Evolutionary conservation across 441 rosid genomes (phyloP).

Genomic region (Bocquillonia castaneifolia): DNA sequence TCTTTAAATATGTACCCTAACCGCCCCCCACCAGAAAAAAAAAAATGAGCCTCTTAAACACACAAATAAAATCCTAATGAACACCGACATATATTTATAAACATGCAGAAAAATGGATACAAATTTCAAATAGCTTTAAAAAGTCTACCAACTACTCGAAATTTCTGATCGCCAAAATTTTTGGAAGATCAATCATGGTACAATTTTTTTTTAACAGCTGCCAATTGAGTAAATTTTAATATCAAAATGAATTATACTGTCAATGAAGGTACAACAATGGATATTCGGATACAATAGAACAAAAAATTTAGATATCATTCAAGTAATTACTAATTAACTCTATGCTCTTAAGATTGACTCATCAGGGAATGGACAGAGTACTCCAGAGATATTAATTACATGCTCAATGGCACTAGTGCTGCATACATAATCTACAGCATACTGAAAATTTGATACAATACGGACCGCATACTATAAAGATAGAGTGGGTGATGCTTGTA

Average conservation of each 20-base stretch:
- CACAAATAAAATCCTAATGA: not conserved
- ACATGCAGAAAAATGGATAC: not conserved
- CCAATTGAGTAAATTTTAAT: not conserved
- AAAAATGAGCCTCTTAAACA: too few species aligned
- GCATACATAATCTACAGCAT: conserved; percentile 22
- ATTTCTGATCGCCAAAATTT: not conserved
- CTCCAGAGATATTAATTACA: conserved; percentile 13
- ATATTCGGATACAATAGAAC: not conserved
- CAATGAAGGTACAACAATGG: not conserved
- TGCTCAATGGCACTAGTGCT: conserved; percentile 20
- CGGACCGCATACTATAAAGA: conserved; percentile 7
- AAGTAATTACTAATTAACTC: not conserved
- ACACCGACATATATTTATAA: not conserved
- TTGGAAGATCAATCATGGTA: not conserved
- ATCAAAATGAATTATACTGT: not conserved
- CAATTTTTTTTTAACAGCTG: not conserved
- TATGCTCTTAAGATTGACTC: not conserved
- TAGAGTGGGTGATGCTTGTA: conserved; percentile 11
- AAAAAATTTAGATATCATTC: conserved; percentile 4
- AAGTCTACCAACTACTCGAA: not conserved
- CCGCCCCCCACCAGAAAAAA: not conserved
- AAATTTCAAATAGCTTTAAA: not conserved
- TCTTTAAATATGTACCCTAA: conserved; percentile 7
- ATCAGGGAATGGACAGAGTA: conserved; percentile 2
- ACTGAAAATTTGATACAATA: conserved; percentile 1